Evolutionary conservation across 1,284 basidiomycete species (phyloP), one percentile per base, ranked within the genome.

Genomic region (Lentinula novae-zelandiae): DNA sequence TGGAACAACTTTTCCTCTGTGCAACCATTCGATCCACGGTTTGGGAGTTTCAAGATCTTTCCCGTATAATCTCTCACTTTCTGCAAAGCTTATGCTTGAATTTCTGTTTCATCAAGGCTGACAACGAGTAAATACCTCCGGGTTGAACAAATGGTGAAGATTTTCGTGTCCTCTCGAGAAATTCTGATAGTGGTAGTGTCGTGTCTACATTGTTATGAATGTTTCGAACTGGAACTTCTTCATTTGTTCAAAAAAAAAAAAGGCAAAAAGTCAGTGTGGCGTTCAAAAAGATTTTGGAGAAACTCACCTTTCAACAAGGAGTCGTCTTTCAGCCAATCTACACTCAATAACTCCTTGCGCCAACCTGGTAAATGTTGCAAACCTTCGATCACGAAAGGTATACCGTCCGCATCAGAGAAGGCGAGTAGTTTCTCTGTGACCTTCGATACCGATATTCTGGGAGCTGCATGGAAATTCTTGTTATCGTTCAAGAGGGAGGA

Each of bases 11-110:
- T 69, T 70, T 1, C 69, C 69, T 0, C 67, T 63, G 8, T 75
- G 66, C 15, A 92, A 72, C 85, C 87, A 90, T 2, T 82, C 63
- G 15, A 75, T 75, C 88, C 89, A 92, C 66, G 74, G 67, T 22
- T 66, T 20, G 0, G 90, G 90, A 69, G 89, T 92, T 9, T 80
- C 74, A 0, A 81, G 78, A 67, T 92, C 90, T 69, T 92, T 92
- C 22, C 86, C 89, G 65, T 92, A 92, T 9, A 85, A 74, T 22
- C 86, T 76, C 68, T 82, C 78, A 2, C 69, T 65, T 64, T 90
- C 90, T 90, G 65, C n/a, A 34, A 49, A 57, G 61, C 57, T 46
- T 33, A 63, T 40, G 38, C 52, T 55, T 13, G 10, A 59, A 22
- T 54, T 48, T 36, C 17, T 49, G 42, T 39, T 52, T 33, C 12